phyloP scores from a whole-genome alignment of 2,329 filamentous ascomycete species.

The Stagonosporopsis chrysanthemi region DNA sequence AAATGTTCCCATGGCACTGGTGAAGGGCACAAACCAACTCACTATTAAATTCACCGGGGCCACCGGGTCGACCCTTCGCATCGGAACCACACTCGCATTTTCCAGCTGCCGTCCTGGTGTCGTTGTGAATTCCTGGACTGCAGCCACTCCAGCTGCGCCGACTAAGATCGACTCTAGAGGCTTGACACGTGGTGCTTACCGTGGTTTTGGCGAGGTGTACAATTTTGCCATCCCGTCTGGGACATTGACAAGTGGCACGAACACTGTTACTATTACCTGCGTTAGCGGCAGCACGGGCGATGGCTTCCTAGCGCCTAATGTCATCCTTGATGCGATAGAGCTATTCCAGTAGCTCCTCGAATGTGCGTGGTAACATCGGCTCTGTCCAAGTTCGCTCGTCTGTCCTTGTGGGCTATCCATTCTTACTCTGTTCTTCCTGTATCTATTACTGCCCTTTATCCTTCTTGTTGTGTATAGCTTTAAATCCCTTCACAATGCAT shows the following conservation, averaged over 20 bases:
- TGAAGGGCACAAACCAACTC: constrained; percentile 66
- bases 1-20: constrained; percentile 71
- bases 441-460: neutral
- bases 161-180: constrained; percentile 70
- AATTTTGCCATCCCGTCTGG: constrained; percentile 67
- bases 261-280: constrained; percentile 68
- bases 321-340: constrained; percentile 50
- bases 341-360: constrained; percentile 32
- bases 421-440: neutral
- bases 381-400: neutral
- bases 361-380: neutral
- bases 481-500: neutral
- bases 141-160: constrained; percentile 61
- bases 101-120: constrained; percentile 65
- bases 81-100: constrained; percentile 71
- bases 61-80: constrained; percentile 64
- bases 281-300: constrained; percentile 66
- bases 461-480: neutral
- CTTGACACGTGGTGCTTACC: constrained; percentile 70
- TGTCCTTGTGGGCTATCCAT: neutral
- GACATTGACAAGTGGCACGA: constrained; percentile 65
- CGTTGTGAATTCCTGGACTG: constrained; percentile 64
- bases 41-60: constrained; percentile 67
- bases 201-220: constrained; percentile 70
- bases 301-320: constrained; percentile 65